A percentile compares a stretch with the other conserved stretches of the same genome.
These are phyloP conservation scores for Rhizopogon vesiculosus DNA, from an alignment of 768 basidiomycete genomes.

Conservation along the genomic window DNA sequence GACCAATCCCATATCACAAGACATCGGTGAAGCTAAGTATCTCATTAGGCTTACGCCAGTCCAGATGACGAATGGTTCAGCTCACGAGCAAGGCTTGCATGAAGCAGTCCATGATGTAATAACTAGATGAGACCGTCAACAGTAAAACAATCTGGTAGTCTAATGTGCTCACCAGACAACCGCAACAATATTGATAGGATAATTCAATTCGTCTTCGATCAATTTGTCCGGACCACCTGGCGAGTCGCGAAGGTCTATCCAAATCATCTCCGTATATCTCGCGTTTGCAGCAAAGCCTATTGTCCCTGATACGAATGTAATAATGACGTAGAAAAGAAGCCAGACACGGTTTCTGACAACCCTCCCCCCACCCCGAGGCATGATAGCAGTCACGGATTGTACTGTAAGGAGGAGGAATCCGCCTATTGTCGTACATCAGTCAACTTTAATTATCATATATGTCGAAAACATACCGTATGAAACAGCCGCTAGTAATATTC, in stretches of 20 bases:
- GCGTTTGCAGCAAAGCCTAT: conserved; percentile 12
- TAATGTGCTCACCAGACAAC: background rate
- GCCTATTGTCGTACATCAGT: conserved; percentile 7
- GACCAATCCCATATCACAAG: conserved; percentile 12
- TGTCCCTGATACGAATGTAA: conserved; percentile 12
- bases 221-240: background rate
- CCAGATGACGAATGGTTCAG: background rate
- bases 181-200: background rate
- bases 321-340: background rate
- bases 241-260: conserved; percentile 15
- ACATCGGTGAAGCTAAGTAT: conserved; percentile 7
- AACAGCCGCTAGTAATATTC: conserved; percentile 14
- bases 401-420: conserved; percentile 2
- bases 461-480: conserved; percentile 14
- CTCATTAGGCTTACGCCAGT: background rate
- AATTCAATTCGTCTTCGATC: background rate
- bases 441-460: background rate
- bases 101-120: background rate
- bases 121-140: background rate
- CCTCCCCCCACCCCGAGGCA: background rate
- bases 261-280: conserved; percentile 19
- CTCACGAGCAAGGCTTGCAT: background rate
- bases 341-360: background rate
- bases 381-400: background rate
- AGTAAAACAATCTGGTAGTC: background rate